Evolutionary conservation across 169 alveolate genomes (phyloP), one percentile per base, ranked within the genome.

Genomic region (Cryptosporidium sp.): DNA sequence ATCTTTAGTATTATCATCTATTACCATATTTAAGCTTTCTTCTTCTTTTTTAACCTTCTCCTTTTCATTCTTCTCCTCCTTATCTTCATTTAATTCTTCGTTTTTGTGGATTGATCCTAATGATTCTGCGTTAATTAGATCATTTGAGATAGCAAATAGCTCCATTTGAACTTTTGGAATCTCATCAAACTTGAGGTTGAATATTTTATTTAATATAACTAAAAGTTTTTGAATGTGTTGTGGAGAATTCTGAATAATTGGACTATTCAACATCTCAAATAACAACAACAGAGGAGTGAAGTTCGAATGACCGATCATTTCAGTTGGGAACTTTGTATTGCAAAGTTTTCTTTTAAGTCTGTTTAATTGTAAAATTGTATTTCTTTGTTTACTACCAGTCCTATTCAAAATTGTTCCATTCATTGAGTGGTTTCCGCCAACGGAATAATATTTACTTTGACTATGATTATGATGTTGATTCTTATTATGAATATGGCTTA

Each of bases 161-260:
- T 80, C 89, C 29, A 62, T 2, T 41, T 80, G 89, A 23, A 59
- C 65, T 50, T 65, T 65, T 2, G 89, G 89, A 5, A 80, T 65
- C 21, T 80, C 89, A 8, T 65, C 50, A 16, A 80, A 14, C n/a
- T 59, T 80, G 12, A 65, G 14, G 50, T 41, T 80, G 12, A 80
- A 39, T 37, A 80, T 50, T 48, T 48, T 59, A 21, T 45, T 59
- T 4, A 80, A 3, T 4, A 80, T 23, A 10, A 39, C 14, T 0
- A 80, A 26, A 23, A 80, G 67, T n/a, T 65, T 80, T 26, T 80
- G 89, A 3, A 26, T 67, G 29, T 80, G 89, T 26, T 61, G 89
- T 9, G 89, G 89, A 23, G 89, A 80, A 37, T 65, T 62, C 6
- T 65, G 73, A 23, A 80, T 45, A 29, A 41, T 41, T 26, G 71